These are phyloP conservation scores for Aspergillus novofumigatus DNA, from an alignment of 2,329 filamentous ascomycete species.

Conservation along the genomic window DNA sequence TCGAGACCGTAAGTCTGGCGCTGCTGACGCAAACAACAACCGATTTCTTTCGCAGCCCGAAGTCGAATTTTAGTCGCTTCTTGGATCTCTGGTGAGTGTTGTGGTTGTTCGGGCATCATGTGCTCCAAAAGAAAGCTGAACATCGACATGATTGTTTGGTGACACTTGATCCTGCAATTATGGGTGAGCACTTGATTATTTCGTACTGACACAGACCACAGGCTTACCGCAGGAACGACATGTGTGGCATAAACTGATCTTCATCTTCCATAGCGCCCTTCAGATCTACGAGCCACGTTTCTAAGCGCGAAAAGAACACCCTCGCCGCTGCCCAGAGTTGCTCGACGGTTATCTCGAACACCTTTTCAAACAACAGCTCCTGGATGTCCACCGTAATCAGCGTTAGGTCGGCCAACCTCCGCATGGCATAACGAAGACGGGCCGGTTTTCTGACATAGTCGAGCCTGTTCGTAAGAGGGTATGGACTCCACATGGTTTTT, in stretches of 20 bases:
- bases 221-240: conserved; percentile 28
- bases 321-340: conserved; percentile 17
- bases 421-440: conserved; percentile 23
- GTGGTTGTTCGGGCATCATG: conserved; percentile 5
- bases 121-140: conserved; percentile 20
- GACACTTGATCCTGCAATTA: conserved; percentile 23
- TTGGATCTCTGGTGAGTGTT: conserved; percentile 8
- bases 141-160: conserved; percentile 24
- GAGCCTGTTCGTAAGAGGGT: conserved; percentile 29
- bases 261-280: conserved; percentile 14
- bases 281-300: conserved; percentile 20
- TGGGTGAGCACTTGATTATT: conserved; percentile 7
- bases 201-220: not conserved
- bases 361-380: conserved; percentile 22
- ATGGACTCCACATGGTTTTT: conserved; percentile 28
- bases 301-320: conserved; percentile 17
- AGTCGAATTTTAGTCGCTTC: conserved; percentile 15
- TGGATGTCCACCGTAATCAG: conserved; percentile 22
- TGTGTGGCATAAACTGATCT: conserved; percentile 21
- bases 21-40: conserved; percentile 23
- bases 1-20: conserved; percentile 26
- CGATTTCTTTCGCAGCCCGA: conserved; percentile 22
- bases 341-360: conserved; percentile 7
- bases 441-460: conserved; percentile 22
- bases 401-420: conserved; percentile 18